Base-by-base conservation (phyloP, 2,329 filamentous ascomycete genomes). In the Dactylellina drechsleri region DNA sequence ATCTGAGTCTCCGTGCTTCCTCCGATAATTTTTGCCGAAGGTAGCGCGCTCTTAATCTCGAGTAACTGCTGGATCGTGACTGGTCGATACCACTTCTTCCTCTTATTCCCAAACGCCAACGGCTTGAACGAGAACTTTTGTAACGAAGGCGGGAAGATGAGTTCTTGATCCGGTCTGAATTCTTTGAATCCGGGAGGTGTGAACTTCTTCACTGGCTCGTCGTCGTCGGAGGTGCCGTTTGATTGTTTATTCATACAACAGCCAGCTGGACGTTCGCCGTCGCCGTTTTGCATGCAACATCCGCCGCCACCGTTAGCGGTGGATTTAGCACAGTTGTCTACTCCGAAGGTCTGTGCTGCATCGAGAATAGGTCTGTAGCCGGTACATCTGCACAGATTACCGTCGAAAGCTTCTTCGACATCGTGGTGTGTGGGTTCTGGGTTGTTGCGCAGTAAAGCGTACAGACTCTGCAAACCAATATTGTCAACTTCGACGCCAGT, bases 1-100 rank as follows among this genome's bases (percentile, higher is more conserved):
- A 99, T 98, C 82, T 98, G 95, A 0, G 94, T 98, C 82, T 99
- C 95, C 1, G 93, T 96, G 81, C 93, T 97, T 76, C 95, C 95
- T 58, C 93, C 94, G 76, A 99, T 97, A 76, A 99, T 89, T 82
- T 98, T 99, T 3, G 94, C 92, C 26, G 90, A 88, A 0, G 94
- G 94, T 78, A 92, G 90, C 0, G 87, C 89, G 79, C 86, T 89
- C 84, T 98, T 98, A 83, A 99, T 97, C 80, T 97, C 91, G 15
- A 98, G 86, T 15, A 99, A 85, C 80, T 99, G 93, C 45, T 92
- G 86, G 15, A 98, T 81, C 0, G 92, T 97, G 36, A 92, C 90
- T 0, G 95, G 95, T 15, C 95, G 87, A 81, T 92, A 96, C 95
- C 95, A 99, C 80, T 86, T 90, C 85, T 97, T 98, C 72, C 89